Evolutionary conservation across 225 moss, liverwort and hornwort species (phyloP).

Genomic region (Straminergon stramineum): DNA sequence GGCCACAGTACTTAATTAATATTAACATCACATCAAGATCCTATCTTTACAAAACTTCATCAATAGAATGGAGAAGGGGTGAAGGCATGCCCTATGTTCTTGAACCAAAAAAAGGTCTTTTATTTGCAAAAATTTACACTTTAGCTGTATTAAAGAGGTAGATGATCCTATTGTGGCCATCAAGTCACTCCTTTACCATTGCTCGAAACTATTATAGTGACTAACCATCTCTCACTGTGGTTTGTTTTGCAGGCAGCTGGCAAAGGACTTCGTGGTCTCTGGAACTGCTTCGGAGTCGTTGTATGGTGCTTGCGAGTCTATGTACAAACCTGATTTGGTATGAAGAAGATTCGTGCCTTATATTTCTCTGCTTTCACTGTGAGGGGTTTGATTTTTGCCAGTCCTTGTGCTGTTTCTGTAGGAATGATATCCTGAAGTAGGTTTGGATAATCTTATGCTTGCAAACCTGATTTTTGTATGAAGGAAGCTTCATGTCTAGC

Average conservation of each 20-base stretch:
- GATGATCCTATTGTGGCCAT: background rate
- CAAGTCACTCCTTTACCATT: background rate
- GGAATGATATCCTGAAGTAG: background rate
- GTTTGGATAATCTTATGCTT: background rate
- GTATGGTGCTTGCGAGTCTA: constrained; percentile 99
- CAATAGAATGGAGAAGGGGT: background rate
- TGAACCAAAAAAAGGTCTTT: background rate
- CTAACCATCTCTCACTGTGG: background rate
- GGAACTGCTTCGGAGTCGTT: constrained; percentile 95
- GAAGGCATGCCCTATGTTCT: background rate
- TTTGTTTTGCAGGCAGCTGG: constrained; percentile 57
- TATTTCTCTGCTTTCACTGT: background rate
- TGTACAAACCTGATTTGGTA: constrained; percentile 98
- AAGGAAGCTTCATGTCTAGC: background rate
- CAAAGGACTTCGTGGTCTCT: constrained; percentile 89
- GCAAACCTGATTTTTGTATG: background rate
- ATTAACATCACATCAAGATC: background rate
- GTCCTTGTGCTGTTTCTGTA: background rate
- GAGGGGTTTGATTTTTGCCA: background rate
- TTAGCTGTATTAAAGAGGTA: background rate
- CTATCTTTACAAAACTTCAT: background rate
- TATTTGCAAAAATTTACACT: background rate
- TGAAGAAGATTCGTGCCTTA: background rate
- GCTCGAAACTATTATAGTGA: background rate
- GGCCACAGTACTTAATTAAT: background rate